Base-by-base conservation (phyloP, 2,329 filamentous ascomycete species). In the Cryphonectria radicalis region DNA sequence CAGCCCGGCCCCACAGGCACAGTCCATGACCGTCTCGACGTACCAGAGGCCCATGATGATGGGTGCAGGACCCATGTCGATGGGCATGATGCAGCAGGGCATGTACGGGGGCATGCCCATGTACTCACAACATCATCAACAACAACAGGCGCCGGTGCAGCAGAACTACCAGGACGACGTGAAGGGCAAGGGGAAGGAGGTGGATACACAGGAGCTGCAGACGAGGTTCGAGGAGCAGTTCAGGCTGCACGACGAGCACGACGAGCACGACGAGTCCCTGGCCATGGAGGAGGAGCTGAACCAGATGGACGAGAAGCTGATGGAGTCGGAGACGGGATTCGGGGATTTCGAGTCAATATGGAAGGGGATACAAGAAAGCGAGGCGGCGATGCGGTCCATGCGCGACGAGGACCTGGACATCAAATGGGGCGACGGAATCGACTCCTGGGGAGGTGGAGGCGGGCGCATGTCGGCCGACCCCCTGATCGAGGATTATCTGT, bases 301-400 rank as follows among this genome's bases (percentile, higher is more conserved):
- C 82, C 89, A 94, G 81, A 89, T 97, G 85, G 95, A 98, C 86
- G 81, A 83, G 74, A 82, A 85, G 77, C 81, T 85, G 42, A 81
- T 90, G 77, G 85, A 91, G 78, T 89, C 90, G 74, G 91, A 94
- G 82, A 92, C 90, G 76, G 91, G 92, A 80, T 93, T 91, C 81
- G 92, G 92, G 80, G 92, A 95, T 81, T 97, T 98, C 82, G 95
- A 98, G 85, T 92, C 90, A 78, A 92, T 97, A 78, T 95, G 93
- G 92, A 89, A 88, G 80, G 92, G 92, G 78, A 94, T 95, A 79
- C 90, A 93, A 85, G 90, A 91, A 86, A 92, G 93, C 84, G 90
- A 88, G 80, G 89, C 88, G 77, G 86, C 89, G 79, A 86, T 88
- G 86, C 91, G 89, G 81, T 86, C 92, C 82, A 86, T 95, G 83